These are phyloP conservation scores for Volvox reticuliferus DNA, from an alignment of 139 green algal species.

Conservation along the genomic window DNA sequence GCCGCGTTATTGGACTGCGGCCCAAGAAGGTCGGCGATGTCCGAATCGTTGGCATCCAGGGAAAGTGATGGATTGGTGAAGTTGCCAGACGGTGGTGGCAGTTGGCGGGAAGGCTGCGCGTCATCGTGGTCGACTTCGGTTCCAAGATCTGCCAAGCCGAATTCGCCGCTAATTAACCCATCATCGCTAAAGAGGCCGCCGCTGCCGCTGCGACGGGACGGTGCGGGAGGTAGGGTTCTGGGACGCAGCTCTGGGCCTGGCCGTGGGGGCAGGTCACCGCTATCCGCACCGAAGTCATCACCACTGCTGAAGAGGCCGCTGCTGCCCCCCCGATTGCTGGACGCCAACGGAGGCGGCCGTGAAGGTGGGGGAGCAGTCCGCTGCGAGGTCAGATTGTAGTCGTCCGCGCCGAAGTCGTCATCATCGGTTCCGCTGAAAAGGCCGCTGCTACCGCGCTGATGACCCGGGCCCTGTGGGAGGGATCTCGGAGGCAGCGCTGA, in stretches of 20 bases:
- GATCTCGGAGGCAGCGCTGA: neutral
- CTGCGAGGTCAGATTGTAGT: neutral
- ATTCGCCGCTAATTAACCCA: neutral
- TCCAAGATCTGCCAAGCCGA: neutral
- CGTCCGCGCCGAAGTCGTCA: neutral
- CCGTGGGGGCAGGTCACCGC: neutral
- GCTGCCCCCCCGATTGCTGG: neutral
- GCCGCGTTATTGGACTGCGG: neutral
- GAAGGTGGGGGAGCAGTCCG: neutral
- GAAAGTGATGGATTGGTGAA: constrained; percentile 28
- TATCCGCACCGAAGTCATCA: neutral
- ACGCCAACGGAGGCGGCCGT: neutral
- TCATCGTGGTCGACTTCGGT: constrained; percentile 22
- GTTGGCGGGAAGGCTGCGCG: too few species aligned
- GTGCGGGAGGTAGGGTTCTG: neutral
- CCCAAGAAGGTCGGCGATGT: neutral
- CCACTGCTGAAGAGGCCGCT: neutral
- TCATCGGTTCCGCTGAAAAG: constrained; percentile 2
- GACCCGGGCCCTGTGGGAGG: neutral
- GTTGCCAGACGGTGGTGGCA: neutral
- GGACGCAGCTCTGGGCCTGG: neutral
- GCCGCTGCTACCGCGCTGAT: neutral
- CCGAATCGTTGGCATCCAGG: constrained; percentile 3
- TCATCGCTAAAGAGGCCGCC: constrained; percentile 7
- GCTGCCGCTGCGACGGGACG: constrained; percentile 2